Conservation (phyloP, 306 rosid genomes). For the Vicia faba region DNA sequence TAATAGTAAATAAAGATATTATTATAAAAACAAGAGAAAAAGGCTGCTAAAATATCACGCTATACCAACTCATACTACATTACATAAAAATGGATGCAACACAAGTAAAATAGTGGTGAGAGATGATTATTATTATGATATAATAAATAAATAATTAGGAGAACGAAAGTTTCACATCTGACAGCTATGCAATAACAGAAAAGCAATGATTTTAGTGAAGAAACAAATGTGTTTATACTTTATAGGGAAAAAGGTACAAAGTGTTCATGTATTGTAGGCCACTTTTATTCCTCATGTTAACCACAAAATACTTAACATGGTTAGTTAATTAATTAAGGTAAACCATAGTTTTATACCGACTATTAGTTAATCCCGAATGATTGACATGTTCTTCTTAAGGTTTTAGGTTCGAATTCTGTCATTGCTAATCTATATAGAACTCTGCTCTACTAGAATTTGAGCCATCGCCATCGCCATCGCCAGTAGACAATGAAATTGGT, state of each 20-base stretch:
- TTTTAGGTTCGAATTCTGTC: no score
- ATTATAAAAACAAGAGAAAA: conserved; percentile 40
- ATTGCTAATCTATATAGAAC: no score
- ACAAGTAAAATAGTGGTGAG: conserved; percentile 34
- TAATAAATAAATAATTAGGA: conserved; percentile 34
- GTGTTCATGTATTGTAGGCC: conserved; percentile 55
- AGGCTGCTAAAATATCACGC: conserved; percentile 48
- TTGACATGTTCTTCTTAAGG: no score
- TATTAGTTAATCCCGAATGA: no score
- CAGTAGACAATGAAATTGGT: no score
- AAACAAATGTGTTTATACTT: conserved; percentile 50
- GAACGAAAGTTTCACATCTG: conserved; percentile 42
- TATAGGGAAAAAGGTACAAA: conserved; percentile 42
- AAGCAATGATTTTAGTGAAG: conserved; percentile 75
- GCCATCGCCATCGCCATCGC: no score
- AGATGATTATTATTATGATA: conserved; percentile 24
- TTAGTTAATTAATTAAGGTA: not conserved
- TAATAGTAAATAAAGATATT: conserved; percentile 35
- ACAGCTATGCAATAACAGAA: conserved; percentile 71
- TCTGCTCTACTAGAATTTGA: no score
- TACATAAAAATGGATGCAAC: conserved; percentile 29
- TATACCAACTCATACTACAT: conserved; percentile 44
- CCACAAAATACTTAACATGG: not conserved
- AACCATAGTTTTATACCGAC: not conserved
- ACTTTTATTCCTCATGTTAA: conserved; percentile 45